Percentiles rank a stretch among this genome's conserved stretches.
Evolutionary conservation across 1,284 basidiomycete species (phyloP).

Genomic region (Microbotryomycetes sp.): DNA sequence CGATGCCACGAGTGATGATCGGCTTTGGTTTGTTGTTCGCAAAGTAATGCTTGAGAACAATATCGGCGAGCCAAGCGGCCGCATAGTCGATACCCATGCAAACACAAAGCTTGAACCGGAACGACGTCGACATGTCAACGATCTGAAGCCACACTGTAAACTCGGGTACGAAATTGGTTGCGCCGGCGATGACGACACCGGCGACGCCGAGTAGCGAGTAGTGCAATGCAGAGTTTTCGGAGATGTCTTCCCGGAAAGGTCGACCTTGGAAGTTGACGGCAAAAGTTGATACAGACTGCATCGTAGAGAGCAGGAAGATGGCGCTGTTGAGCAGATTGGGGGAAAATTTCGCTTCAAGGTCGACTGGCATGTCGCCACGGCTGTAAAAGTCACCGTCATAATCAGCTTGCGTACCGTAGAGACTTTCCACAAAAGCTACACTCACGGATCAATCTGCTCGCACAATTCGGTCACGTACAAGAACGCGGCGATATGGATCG

Average conservation of each 20-base stretch:
- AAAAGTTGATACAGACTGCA: conserved; percentile 90
- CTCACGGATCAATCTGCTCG: conserved; percentile 68
- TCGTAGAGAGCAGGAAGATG: conserved; percentile 73
- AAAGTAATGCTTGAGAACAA: conserved; percentile 74
- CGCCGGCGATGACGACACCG: conserved; percentile 78
- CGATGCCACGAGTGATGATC: conserved; percentile 14
- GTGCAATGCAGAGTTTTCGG: conserved; percentile 83
- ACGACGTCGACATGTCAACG: conserved; percentile 86
- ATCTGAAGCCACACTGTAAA: conserved; percentile 95
- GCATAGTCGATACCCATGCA: conserved; percentile 83
- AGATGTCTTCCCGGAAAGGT: conserved; percentile 90
- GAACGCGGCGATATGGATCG: conserved; percentile 76
- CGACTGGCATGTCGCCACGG: conserved; percentile 58
- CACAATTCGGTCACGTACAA: conserved; percentile 84
- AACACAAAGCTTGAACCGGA: conserved; percentile 65
- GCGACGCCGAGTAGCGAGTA: conserved; percentile 81
- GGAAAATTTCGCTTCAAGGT: conserved; percentile 89
- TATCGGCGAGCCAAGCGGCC: conserved; percentile 80
- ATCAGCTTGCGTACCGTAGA: background rate
- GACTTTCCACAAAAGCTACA: conserved; percentile 14
- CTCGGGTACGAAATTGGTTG: conserved; percentile 83
- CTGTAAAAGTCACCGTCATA: conserved; percentile 46
- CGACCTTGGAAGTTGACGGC: conserved; percentile 95
- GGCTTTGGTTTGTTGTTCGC: conserved; percentile 54
- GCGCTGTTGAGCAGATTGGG: conserved; percentile 87